Base-by-base conservation (phyloP, 352 stramenopile genomes). In the Phytopythium chamaehyphon region DNA sequence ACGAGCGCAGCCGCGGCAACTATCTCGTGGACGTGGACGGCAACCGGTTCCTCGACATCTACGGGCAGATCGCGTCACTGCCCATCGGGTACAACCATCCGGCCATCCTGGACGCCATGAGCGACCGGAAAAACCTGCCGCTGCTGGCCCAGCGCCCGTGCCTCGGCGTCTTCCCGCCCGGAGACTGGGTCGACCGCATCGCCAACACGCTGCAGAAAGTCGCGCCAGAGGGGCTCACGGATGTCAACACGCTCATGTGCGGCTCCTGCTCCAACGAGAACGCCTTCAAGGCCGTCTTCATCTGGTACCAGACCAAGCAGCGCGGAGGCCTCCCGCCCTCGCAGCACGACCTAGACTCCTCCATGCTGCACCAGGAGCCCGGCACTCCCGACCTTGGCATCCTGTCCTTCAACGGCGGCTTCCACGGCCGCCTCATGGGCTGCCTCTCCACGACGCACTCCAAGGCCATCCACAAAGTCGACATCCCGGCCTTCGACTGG, bases 1-100 rank as follows among this genome's bases (percentile, higher is more conserved):
- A 93, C 50, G 68, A 64, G 10, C 66, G 66, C 40, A 92, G 81
- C 51, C 72, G 64, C 19, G 83, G 83, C 55, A 93, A 93, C 67
- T 93, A 93, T 63, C 66, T 93, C 39, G 83, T 92, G 18, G 83
- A 93, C 50, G 77, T 92, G 21, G 83, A 93, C 36, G 83, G 81
- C 48, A 93, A 93, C 58, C 78, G 76, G 36, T 90, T 86, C 51
- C 64, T 93, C 18, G 83, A 93, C 44, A 76, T 93, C 31, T 93
- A 88, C 59, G 82, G 76, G 33, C 83, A 93, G 54, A 93, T 93
- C 59, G 78, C 81, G 54, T 93, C 83, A 44, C 66, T 93, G 23
- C 81, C 81, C 3, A 70, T 93, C 21, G 83, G 83, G n/a, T 93
- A 93, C 71, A 93, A 93, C 65, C 83, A 93, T 60, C 83, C 83